Percentiles rank a stretch among this genome's conserved stretches.
Conservation (phyloP, 805 yeast species). For the Ogataea corticis region DNA sequence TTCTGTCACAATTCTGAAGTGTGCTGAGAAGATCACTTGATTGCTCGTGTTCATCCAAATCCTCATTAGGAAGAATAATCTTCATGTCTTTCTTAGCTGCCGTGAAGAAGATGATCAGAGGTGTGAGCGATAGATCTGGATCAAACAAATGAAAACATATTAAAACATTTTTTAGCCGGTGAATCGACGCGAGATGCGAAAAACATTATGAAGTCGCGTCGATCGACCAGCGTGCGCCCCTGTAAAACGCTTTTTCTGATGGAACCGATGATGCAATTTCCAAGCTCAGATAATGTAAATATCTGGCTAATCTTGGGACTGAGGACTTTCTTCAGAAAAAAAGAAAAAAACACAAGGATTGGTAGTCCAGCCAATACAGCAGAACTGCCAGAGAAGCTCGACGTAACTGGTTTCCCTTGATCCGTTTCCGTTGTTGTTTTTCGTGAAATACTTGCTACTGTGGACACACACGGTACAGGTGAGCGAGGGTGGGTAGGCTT, state of each 20-base stretch:
- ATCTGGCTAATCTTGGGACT: no score
- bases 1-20: neutral
- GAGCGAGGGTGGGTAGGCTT: no score
- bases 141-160: neutral
- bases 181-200: neutral
- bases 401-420: no score
- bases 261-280: neutral
- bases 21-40: constrained; percentile 1
- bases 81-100: neutral
- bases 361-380: no score
- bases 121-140: neutral
- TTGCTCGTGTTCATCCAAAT: neutral
- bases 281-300: no score
- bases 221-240: constrained; percentile 6
- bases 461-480: no score
- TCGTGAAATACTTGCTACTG: no score
- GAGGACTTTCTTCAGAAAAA: no score
- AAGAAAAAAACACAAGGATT: no score
- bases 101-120: neutral
- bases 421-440: no score
- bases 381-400: neutral
- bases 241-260: neutral
- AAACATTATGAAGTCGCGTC: neutral
- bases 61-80: constrained; percentile 3
- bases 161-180: neutral